These are phyloP conservation scores for Cubamyces sp. DNA, from an alignment of 768 basidiomycete species.

Conservation along the genomic window DNA sequence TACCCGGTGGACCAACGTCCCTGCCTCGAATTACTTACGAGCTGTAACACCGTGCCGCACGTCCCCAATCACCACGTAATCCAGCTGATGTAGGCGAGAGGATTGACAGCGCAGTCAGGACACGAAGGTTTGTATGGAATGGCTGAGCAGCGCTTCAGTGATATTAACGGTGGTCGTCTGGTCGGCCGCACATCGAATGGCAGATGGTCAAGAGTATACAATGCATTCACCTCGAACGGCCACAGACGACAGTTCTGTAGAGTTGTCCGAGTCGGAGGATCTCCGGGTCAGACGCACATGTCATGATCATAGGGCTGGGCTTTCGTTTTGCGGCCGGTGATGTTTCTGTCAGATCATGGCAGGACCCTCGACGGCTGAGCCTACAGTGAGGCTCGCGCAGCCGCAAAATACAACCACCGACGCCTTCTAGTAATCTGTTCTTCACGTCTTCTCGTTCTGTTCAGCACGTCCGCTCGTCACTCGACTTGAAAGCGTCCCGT, in stretches of 20 bases:
- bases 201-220: neutral
- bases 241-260: too few species aligned
- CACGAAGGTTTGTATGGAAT: slow-evolving; percentile 1
- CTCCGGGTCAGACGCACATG: slow-evolving; percentile 2
- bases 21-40: neutral
- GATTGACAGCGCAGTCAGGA: neutral
- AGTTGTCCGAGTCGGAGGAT: neutral
- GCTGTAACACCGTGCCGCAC: neutral
- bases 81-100: neutral
- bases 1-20: neutral
- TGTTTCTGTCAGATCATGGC: slow-evolving; percentile 16
- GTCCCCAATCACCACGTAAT: neutral
- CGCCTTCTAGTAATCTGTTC: slow-evolving; percentile 14
- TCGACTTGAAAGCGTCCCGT: neutral
- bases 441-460: slow-evolving; percentile 12
- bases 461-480: neutral
- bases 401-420: slow-evolving; percentile 5
- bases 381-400: neutral
- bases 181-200: too few species aligned
- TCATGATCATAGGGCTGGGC: neutral
- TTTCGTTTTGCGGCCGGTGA: slow-evolving; percentile 1
- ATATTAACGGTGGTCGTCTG: neutral
- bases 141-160: neutral
- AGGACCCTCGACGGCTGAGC: slow-evolving; percentile 5
- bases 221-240: neutral